phyloP scores from a whole-genome alignment of 192 early-diverging fungal genomes.

The Coemansia sp. region DNA sequence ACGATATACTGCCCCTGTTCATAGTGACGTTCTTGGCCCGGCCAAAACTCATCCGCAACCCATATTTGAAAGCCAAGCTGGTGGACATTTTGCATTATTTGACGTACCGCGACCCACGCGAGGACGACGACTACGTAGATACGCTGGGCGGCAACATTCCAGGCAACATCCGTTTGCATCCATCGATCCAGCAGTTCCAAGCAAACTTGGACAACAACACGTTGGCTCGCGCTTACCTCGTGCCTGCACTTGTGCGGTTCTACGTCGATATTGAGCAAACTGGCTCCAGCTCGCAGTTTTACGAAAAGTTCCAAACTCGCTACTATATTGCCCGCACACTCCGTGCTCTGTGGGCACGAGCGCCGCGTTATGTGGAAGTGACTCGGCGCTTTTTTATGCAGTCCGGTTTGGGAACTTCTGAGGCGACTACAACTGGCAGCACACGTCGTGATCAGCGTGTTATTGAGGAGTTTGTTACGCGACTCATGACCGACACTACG shows the following conservation, averaged over 20 bases:
- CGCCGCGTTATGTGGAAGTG: slow-evolving; percentile 29
- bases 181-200: slow-evolving; percentile 56
- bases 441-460: slow-evolving; percentile 34
- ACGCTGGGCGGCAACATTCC: slow-evolving; percentile 75
- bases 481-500: slow-evolving; percentile 94
- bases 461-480: slow-evolving; percentile 77
- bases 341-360: slow-evolving; percentile 58
- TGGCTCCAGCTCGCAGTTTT: slow-evolving; percentile 89
- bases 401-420: not conserved
- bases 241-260: slow-evolving; percentile 83
- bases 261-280: slow-evolving; percentile 98
- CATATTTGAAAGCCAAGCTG: slow-evolving; percentile 90
- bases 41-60: slow-evolving; percentile 84
- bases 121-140: slow-evolving; percentile 59
- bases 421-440: slow-evolving; percentile 33
- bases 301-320: slow-evolving; percentile 98
- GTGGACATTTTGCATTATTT: slow-evolving; percentile 73
- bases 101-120: slow-evolving; percentile 39
- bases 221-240: slow-evolving; percentile 72
- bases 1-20: slow-evolving; percentile 61
- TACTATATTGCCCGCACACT: slow-evolving; percentile 94
- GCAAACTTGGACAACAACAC: slow-evolving; percentile 68
- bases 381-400: slow-evolving; percentile 43
- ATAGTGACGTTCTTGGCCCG: slow-evolving; percentile 79
- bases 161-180: slow-evolving; percentile 58